A percentile compares a stretch with the other conserved stretches of the same genome.
Evolutionary conservation across 2,329 filamentous ascomycete genomes (phyloP).

Genomic region (Neonectria ditissima): DNA sequence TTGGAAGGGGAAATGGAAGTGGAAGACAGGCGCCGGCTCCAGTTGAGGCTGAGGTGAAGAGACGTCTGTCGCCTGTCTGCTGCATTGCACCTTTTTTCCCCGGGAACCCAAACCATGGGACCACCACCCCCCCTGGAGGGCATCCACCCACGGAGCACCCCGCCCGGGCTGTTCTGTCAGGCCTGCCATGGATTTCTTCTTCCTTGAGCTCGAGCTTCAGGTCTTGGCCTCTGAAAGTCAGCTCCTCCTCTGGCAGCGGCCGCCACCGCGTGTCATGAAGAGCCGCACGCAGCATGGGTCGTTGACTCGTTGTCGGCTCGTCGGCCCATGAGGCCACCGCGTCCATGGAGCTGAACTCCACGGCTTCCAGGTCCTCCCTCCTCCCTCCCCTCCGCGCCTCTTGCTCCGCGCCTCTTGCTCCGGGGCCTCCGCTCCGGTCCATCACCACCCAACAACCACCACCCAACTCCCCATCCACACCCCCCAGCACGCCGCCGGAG

Average conservation of each 20-base stretch:
- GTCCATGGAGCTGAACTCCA: background rate
- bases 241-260: background rate
- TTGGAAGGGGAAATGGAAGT: slow-evolving; percentile 24
- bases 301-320: slow-evolving; percentile 8
- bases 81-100: background rate
- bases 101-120: slow-evolving; percentile 5
- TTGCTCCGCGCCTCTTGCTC: background rate
- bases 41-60: slow-evolving; percentile 9
- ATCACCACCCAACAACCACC: background rate
- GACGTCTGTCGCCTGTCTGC: background rate
- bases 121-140: background rate
- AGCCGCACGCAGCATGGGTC: slow-evolving; percentile 5
- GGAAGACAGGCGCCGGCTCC: background rate
- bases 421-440: background rate
- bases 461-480: background rate
- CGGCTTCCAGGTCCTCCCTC: no score
- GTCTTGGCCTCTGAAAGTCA: no score
- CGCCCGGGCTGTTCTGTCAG: no score
- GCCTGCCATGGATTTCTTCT: background rate
- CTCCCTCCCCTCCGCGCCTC: no score
- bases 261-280: slow-evolving; percentile 5
- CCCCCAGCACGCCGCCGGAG: background rate
- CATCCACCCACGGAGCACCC: background rate
- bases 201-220: no score
- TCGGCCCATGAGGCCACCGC: background rate